These are phyloP conservation scores for Boletus fagicola DNA, from an alignment of 768 basidiomycete genomes.

Conservation along the genomic window DNA sequence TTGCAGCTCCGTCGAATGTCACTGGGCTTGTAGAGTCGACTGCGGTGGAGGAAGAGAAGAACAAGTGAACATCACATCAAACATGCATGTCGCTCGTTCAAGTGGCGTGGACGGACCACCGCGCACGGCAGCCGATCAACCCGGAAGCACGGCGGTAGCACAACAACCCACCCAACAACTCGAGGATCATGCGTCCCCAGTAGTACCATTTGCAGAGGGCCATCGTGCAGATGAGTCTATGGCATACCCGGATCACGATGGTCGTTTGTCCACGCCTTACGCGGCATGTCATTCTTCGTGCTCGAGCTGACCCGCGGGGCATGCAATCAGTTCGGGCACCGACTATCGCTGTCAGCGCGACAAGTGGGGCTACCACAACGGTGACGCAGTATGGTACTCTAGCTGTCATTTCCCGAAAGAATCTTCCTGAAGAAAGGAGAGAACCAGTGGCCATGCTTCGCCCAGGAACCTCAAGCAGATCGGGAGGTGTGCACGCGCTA, in stretches of 20 bases:
- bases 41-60: slow-evolving; percentile 10
- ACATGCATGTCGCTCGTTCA: slow-evolving; percentile 6
- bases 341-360: background rate
- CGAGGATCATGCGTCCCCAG: slow-evolving; percentile 11
- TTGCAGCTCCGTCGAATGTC: background rate
- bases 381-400: background rate
- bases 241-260: slow-evolving; percentile 8
- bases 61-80: slow-evolving; percentile 2
- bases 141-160: background rate
- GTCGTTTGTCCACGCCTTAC: background rate
- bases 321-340: slow-evolving; percentile 1
- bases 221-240: slow-evolving; percentile 9
- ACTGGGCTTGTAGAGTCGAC: slow-evolving; percentile 5
- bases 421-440: background rate
- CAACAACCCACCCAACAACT: slow-evolving; percentile 10
- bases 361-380: background rate
- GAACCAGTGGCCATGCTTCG: slow-evolving; percentile 1
- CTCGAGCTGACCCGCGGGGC: background rate
- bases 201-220: background rate
- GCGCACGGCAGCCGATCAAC: slow-evolving; percentile 18
- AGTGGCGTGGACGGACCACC: slow-evolving; percentile 10
- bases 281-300: slow-evolving; percentile 11
- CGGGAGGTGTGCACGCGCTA: background rate
- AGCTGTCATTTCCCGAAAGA: background rate
- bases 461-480: background rate